Evolutionary conservation across 345 rosid genomes (phyloP).

Genomic region (Clarkia xantiana): DNA sequence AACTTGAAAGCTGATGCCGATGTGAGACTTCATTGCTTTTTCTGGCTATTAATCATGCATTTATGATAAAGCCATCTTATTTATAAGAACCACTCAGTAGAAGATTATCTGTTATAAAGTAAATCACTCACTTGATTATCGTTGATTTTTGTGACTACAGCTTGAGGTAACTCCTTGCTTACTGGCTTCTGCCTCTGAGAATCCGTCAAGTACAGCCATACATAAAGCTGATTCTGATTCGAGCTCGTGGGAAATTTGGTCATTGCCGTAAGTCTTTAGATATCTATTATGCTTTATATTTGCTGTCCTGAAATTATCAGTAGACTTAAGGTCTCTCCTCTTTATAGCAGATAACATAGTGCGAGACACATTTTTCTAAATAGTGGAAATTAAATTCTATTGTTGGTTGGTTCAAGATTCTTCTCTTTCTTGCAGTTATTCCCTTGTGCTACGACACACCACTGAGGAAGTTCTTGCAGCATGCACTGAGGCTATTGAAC

Average conservation of each 20-base stretch:
- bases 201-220: conserved; percentile 16
- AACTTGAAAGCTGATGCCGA: conserved; percentile 67
- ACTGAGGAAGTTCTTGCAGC: conserved; percentile 88
- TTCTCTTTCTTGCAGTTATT: conserved; percentile 42
- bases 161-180: conserved; percentile 75
- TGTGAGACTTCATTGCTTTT: conserved; percentile 29
- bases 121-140: no score
- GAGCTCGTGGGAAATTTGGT: conserved; percentile 52
- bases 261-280: conserved; percentile 58
- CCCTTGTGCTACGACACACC: conserved; percentile 90
- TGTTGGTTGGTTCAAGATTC: neutral
- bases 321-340: neutral
- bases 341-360: neutral
- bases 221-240: conserved; percentile 19
- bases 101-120: neutral
- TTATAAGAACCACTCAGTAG: neutral
- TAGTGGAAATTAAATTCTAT: neutral
- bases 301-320: neutral
- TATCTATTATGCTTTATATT: neutral
- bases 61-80: no score
- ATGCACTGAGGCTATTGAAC: conserved; percentile 77
- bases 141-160: conserved; percentile 34
- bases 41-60: neutral
- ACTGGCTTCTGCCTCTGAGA: conserved; percentile 43
- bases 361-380: neutral